Evolutionary conservation across 2,329 filamentous ascomycete species (phyloP), one percentile per base, ranked within the genome.

Genomic region (Ambrosiella xylebori): DNA sequence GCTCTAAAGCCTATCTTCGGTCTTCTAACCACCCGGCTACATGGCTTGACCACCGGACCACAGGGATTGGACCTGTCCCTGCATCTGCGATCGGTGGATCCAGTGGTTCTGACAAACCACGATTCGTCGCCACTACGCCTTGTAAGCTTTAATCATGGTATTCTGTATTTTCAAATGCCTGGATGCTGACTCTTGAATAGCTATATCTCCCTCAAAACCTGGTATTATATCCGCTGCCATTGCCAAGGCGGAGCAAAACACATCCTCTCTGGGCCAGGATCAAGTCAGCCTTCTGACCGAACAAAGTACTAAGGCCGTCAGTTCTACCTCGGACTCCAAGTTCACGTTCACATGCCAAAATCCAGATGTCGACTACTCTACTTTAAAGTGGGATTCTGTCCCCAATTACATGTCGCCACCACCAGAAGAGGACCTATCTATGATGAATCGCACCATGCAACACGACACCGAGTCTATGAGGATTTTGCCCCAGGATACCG

Each of bases 281-380:
- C 93, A 88, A 69, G 76, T 84, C 62, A 91, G 85, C 68, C 76
- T 90, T 61, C 71, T 94, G 54, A 83, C 88, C 59, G 85, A 88
- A 66, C 81, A 85, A 68, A 66, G 67, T 7, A 73, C 78, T 15
- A 70, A 75, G 5, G 74, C 75, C 59, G 84, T 80, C 65, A 67
- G 78, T 3, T 81, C 78, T 40, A 81, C 86, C 3, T 80, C 84
- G 5, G 88, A 89, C 59, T 85, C 86, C 0, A 88, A 96, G 65
- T 98, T 98, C 68, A 98, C 93, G 8, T 98, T 98, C 67, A 95
- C 88, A 11, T 96, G 89, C 70, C 87, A 94, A 65, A 91, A 90
- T 1, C 88, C 93, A 67, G 88, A 89, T 41, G 47, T 51, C 47
- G 17, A 51, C 47, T 51, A 51, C 27, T 84, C 87, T 0, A 82